phyloP scores from a whole-genome alignment of 352 stramenopile species.

The Phytopythium vexans region DNA sequence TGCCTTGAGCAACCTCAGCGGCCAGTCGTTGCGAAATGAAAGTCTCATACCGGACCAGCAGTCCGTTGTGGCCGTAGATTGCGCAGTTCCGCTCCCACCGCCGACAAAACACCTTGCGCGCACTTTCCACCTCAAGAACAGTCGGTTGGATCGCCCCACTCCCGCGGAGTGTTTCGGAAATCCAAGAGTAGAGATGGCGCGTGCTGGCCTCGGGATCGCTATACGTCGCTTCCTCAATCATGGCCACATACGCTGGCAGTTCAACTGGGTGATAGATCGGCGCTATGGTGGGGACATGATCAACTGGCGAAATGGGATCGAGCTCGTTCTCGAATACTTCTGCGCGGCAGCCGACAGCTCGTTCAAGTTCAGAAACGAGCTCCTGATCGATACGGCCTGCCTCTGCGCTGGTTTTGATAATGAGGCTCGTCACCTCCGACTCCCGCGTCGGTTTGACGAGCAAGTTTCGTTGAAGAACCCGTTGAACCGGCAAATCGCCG shows the following conservation, averaged over 20 bases:
- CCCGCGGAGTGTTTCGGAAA: conserved; percentile 30
- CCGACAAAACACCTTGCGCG: conserved; percentile 30
- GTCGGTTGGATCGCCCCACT: conserved; percentile 44
- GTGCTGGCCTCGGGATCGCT: conserved; percentile 26
- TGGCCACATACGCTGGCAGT: conserved; percentile 45
- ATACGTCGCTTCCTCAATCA: conserved; percentile 61
- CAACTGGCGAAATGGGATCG: too few relatives aligned
- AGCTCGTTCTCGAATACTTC: too few relatives aligned
- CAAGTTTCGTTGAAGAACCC: too few relatives aligned
- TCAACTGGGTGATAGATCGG: conserved; percentile 12
- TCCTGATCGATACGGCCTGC: too few relatives aligned
- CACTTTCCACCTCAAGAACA: conserved; percentile 29
- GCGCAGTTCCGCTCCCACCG: conserved; percentile 34
- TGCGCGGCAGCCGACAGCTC: too few relatives aligned
- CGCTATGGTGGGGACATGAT: too few relatives aligned
- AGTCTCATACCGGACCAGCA: conserved; percentile 56
- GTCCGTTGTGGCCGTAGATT: conserved; percentile 29
- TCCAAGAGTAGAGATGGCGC: conserved; percentile 37
- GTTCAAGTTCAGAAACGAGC: too few relatives aligned
- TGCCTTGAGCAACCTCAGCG: conserved; percentile 1
- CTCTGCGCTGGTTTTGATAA: too few relatives aligned
- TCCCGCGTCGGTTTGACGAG: too few relatives aligned
- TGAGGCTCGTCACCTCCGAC: too few relatives aligned
- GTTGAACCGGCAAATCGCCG: too few relatives aligned
- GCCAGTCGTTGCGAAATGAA: conserved; percentile 30